Evolutionary conservation across 495 filamentous ascomycete genomes (phyloP), one percentile per base, ranked within the genome.

Genomic region (Tuber magnatum): DNA sequence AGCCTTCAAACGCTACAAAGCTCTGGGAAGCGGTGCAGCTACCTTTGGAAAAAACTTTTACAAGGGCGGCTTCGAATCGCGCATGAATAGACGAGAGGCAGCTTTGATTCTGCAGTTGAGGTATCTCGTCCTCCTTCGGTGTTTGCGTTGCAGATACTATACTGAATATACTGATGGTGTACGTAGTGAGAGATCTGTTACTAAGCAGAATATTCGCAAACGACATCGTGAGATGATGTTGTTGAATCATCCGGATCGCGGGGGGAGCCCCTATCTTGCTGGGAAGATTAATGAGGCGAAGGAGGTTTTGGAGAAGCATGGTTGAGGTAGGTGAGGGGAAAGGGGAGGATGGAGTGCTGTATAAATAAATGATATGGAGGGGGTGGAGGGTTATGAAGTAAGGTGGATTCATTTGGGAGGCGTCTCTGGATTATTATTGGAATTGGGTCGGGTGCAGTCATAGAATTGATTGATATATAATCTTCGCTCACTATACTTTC

Each of bases 261-360:
- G 95, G 72, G 95, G 95, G 32, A 97, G 94, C 83, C 95, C 95
- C 43, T 99, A 97, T 84, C 83, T 99, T 73, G 95, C 95, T 14
- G 97, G 93, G 69, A 99, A 99, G 83, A 92, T 98, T 83, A 98
- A 98, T 84, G 94, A 98, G 84, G 94, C 94, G 61, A 98, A 98
- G 84, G 94, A 98, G 83, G 91, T 97, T 78, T 82, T 98, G 81
- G 94, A 98, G 84, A 98, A 97, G 86, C 86, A 83, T 74, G 72
- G 73, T 5, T 84, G 74, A 72, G 35, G 1, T 10, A 8, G 46
- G 41, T 28, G 39, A 43, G 4, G 56, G 69, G 7, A 12, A 1
- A 35, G 69, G 35, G 28, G 32, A 5, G 24, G 41, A 12, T n/a
- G 1, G 20, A 1, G 18, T 22, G 10, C 18, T 65, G 56, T 65